These are phyloP conservation scores for Suillus spraguei DNA, from an alignment of 768 basidiomycete species.

Conservation along the genomic window DNA sequence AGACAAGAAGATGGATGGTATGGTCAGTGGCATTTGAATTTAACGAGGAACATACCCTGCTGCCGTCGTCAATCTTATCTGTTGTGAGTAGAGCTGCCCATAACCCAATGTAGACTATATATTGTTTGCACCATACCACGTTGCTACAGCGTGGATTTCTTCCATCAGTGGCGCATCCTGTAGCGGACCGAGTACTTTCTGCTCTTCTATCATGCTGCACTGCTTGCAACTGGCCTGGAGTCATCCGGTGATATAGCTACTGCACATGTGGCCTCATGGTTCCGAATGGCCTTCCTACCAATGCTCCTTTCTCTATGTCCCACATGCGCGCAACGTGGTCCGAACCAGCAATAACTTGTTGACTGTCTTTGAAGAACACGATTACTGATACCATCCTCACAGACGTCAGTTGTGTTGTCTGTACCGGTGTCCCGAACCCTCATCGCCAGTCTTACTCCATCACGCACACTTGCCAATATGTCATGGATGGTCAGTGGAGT, in stretches of 20 bases:
- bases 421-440: neutral
- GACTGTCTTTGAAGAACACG: no score
- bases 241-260: no score
- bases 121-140: neutral
- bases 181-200: no score
- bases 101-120: neutral
- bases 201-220: no score
- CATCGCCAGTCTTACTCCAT: neutral
- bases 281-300: no score
- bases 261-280: no score
- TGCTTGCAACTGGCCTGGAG: no score
- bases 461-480: neutral
- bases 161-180: no score
- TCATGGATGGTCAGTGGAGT: neutral
- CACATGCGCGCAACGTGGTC: no score
- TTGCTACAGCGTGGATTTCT: neutral
- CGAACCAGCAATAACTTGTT: neutral
- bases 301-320: no score
- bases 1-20: neutral
- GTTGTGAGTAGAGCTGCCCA: neutral
- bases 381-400: accelerated
- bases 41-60: neutral
- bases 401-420: neutral
- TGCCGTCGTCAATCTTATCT: neutral
- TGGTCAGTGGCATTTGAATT: neutral